These are phyloP conservation scores for Fusarium sp. DNA, from an alignment of 2,329 filamentous ascomycete genomes.

Conservation along the genomic window DNA sequence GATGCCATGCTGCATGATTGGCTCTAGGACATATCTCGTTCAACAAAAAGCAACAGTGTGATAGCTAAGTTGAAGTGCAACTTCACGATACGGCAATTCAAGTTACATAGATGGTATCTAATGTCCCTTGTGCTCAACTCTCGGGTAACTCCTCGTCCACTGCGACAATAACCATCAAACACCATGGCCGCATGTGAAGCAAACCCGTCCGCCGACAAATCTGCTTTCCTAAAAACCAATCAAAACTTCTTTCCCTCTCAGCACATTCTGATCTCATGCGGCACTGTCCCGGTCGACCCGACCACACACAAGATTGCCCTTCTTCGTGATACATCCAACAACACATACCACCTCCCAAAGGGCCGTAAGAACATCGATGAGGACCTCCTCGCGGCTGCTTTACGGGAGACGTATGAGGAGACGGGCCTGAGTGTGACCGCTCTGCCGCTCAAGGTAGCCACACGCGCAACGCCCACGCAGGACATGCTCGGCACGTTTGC, in stretches of 20 bases:
- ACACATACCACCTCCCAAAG: background rate
- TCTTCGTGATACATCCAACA: slow-evolving; percentile 53
- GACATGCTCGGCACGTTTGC: background rate
- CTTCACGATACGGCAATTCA: background rate
- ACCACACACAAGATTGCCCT: slow-evolving; percentile 53
- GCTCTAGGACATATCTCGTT: background rate
- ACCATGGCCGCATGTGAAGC: background rate
- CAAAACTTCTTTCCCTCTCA: slow-evolving; percentile 54
- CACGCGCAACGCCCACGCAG: slow-evolving; percentile 54
- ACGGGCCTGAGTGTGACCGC: slow-evolving; percentile 57
- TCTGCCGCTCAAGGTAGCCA: slow-evolving; percentile 55
- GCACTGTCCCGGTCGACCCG: slow-evolving; percentile 59
- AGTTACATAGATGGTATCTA: background rate
- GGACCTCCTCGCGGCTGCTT: background rate
- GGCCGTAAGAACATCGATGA: background rate
- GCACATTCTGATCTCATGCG: slow-evolving; percentile 59
- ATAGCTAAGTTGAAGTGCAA: background rate
- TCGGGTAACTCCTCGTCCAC: background rate
- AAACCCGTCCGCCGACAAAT: background rate
- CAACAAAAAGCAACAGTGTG: background rate
- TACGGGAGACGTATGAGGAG: slow-evolving; percentile 51
- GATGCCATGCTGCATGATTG: background rate
- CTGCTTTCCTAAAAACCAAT: background rate
- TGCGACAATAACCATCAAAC: background rate
- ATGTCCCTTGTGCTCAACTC: background rate